Percentiles rank a stretch among this genome's conserved stretches.
Evolutionary conservation across 1,284 basidiomycete genomes (phyloP).

Genomic region (Coriolopsis trogii): DNA sequence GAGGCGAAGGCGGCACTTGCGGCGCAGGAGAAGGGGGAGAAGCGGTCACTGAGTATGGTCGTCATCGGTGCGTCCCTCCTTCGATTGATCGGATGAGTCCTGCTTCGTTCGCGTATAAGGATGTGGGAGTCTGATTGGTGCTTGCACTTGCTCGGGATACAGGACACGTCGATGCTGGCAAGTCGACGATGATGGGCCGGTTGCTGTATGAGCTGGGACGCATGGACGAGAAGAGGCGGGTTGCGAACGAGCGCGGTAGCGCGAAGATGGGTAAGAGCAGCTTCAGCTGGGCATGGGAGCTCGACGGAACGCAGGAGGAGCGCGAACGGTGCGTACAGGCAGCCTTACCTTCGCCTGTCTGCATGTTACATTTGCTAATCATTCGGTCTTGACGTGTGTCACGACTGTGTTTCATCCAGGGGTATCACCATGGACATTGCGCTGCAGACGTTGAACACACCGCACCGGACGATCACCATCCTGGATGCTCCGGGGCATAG

Average conservation of each 20-base stretch:
- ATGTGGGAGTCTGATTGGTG: too few species aligned
- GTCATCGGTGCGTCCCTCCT: conserved; percentile 93
- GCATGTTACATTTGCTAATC: too few species aligned
- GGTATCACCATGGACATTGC: conserved; percentile 99
- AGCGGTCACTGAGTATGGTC: conserved; percentile 83
- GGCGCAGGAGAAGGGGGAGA: conserved; percentile 55
- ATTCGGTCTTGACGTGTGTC: too few species aligned
- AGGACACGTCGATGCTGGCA: conserved; percentile 99
- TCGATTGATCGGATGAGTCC: conserved; percentile 4
- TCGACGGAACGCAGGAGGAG: conserved; percentile 94
- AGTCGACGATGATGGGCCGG: conserved; percentile 97
- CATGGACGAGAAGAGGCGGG: conserved; percentile 83
- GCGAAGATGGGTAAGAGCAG: conserved; percentile 90
- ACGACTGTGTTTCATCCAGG: conserved; percentile 43
- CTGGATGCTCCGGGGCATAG: conserved; percentile 97
- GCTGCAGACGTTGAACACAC: conserved; percentile 79
- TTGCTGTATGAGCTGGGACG: conserved; percentile 91
- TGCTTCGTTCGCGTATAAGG: neutral
- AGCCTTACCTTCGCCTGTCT: too few species aligned
- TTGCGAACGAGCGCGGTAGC: conserved; percentile 90
- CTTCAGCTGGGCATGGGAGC: conserved; percentile 97
- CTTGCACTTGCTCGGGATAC: too few species aligned
- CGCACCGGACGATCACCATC: conserved; percentile 83
- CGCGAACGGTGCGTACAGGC: conserved; percentile 82
- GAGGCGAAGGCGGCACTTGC: conserved; percentile 69